A percentile compares a stretch with the other conserved stretches of the same genome.
These are phyloP conservation scores for Microsporum ferrugineum DNA, from an alignment of 2,329 filamentous ascomycete genomes.

Conservation along the genomic window DNA sequence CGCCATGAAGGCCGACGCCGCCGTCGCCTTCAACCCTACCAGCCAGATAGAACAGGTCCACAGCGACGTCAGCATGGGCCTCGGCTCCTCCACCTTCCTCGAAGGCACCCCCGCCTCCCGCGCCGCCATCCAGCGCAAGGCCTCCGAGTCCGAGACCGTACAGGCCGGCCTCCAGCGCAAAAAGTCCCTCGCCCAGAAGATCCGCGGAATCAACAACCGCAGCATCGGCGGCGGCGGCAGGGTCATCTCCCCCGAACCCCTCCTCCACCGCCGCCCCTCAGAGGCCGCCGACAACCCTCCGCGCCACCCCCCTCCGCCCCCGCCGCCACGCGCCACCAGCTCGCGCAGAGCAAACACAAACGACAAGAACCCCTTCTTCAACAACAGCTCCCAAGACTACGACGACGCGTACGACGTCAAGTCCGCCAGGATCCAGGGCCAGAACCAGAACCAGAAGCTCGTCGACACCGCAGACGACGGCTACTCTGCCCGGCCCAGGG, in stretches of 20 bases:
- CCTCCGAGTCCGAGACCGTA: conserved; percentile 52
- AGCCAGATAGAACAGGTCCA: conserved; percentile 62
- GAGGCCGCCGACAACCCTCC: conserved; percentile 18
- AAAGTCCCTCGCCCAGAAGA: conserved; percentile 86
- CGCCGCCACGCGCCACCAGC: conserved; percentile 22
- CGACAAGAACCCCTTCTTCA: conserved; percentile 67
- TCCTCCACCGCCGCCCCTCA: conserved; percentile 12
- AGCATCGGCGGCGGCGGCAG: conserved; percentile 48
- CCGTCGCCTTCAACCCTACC: conserved; percentile 53
- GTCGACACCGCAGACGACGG: conserved; percentile 29
- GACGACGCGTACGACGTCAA: conserved; percentile 56
- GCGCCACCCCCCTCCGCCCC: conserved; percentile 9
- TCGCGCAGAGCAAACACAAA: conserved; percentile 28
- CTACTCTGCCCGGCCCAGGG: conserved; percentile 29
- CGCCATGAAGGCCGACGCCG: conserved; percentile 28
- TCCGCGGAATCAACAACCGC: conserved; percentile 67
- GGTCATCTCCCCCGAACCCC: conserved; percentile 45
- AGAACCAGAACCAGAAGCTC: conserved; percentile 23
- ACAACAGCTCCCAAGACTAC: conserved; percentile 49
- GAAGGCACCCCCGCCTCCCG: conserved; percentile 84
- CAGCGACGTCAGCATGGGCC: conserved; percentile 60
- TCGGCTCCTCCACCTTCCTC: conserved; percentile 90
- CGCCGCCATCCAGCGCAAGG: conserved; percentile 62
- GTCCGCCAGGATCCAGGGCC: conserved; percentile 48
- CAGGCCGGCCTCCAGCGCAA: conserved; percentile 67